Evolutionary conservation across 495 filamentous ascomycete genomes (phyloP), one percentile per base, ranked within the genome.

Genomic region (Bryoglossum gracile): DNA sequence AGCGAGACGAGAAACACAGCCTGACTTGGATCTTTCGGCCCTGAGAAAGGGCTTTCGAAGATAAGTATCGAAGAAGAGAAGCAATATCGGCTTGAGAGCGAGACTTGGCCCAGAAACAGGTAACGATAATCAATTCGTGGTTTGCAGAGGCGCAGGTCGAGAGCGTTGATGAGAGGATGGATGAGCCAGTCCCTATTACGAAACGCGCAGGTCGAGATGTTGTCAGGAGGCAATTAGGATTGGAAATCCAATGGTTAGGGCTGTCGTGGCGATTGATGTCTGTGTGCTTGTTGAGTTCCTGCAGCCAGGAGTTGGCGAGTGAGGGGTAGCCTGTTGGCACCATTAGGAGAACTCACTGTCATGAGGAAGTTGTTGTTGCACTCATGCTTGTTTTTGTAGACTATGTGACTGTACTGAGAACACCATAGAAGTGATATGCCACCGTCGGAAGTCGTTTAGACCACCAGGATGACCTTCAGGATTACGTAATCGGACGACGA

Each of bases 81-180:
- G 38, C 58, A 18, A 88, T 58, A 0, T 66, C 65, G 3, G 62
- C 58, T 42, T 80, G 66, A 0, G 75, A 77, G 3, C 64, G 54
- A 1, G 82, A 86, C 2, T 65, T 59, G 0, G 81, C 78, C 85
- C 84, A 89, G 63, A 86, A 89, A 59, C 85, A 88, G 11, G 85
- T 88, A 3, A 86, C 81, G 36, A 89, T 67, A 37, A 87, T 71
- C 23, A 89, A 62, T 54, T 88, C 85, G 34, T 67, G 60, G 11
- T 71, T 57, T 1, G 84, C 81, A 5, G 64, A 54, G 0, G 67
- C 55, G 23, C 87, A 75, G 28, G 75, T 74, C 5, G 80, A 76
- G 3, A 80, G 63, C 5, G 84, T 62, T 4, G 68, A 48, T 10
- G 47, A 50, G 1, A 57, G 41, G n/a, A 61, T 24, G 36, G 55